These are phyloP conservation scores for Coelastrella sp. DNA, from an alignment of 139 green algal genomes.

Conservation along the genomic window DNA sequence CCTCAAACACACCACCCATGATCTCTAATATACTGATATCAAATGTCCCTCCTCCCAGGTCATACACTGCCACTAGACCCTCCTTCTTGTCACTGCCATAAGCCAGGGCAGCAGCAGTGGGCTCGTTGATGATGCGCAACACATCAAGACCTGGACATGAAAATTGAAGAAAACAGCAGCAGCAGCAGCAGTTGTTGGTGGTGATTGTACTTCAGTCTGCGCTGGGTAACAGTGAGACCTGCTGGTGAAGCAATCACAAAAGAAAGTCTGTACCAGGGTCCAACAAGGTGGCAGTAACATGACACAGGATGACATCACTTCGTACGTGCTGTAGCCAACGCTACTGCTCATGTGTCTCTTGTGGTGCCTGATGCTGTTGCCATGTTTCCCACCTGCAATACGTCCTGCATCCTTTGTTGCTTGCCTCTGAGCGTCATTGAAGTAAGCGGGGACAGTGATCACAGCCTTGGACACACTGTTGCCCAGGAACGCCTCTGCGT, in stretches of 20 bases:
- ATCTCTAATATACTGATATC: constrained; percentile 99
- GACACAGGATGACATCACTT: no score
- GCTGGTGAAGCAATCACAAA: not conserved
- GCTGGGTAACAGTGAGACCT: no score
- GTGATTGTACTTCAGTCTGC: no score
- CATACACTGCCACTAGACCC: constrained; percentile 93
- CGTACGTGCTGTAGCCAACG: constrained; percentile 72
- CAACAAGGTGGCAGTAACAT: no score
- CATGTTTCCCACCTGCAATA: constrained; percentile 25
- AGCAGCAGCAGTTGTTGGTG: not conserved
- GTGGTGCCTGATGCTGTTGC: not conserved
- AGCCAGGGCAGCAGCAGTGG: constrained; percentile 94
- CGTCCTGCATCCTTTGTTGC: constrained; percentile 86
- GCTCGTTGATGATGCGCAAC: constrained; percentile 99
- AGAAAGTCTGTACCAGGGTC: not conserved
- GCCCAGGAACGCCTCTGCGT: constrained; percentile 94
- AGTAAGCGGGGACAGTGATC: constrained; percentile 98
- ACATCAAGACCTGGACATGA: constrained; percentile 84
- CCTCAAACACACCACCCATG: constrained; percentile 95
- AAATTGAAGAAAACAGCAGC: not conserved
- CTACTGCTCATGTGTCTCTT: not conserved
- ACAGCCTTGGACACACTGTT: constrained; percentile 90
- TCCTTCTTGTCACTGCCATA: constrained; percentile 99
- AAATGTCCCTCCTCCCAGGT: constrained; percentile 94
- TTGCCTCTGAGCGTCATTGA: constrained; percentile 99